Conservation (phyloP, 495 filamentous ascomycete genomes). For the Hypoxylon cercidicola region DNA sequence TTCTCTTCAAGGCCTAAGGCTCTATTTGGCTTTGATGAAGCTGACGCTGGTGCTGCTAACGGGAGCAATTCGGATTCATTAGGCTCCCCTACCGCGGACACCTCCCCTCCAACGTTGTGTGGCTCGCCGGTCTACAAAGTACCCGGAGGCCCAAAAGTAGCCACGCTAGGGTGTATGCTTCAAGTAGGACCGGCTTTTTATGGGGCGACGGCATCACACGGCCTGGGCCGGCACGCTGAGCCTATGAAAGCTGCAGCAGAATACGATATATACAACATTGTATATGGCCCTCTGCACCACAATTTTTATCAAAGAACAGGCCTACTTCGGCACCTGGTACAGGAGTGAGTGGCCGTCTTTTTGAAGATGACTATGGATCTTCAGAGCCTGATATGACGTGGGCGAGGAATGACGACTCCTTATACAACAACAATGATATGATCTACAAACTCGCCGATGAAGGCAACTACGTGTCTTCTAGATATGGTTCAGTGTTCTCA, state of each 20-base stretch:
- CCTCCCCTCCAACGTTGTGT: not conserved
- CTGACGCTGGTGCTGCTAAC: not conserved
- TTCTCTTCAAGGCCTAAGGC: not conserved
- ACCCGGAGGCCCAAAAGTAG: not conserved
- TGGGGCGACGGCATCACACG: slow-evolving; percentile 3
- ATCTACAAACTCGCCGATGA: too few species aligned
- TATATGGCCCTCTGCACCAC: not conserved
- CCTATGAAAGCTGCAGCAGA: not conserved
- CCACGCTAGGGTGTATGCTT: slow-evolving; percentile 4
- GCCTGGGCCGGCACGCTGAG: not conserved
- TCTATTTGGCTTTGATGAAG: not conserved
- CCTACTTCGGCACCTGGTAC: too few species aligned
- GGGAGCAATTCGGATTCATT: too few species aligned
- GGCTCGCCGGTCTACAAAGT: not conserved
- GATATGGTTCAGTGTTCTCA: too few species aligned
- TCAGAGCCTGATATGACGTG: too few species aligned
- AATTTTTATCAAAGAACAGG: too few species aligned
- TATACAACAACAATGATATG: too few species aligned
- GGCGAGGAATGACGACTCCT: too few species aligned
- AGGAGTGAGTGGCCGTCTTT: too few species aligned
- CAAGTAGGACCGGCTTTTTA: not conserved
- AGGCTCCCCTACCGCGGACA: not conserved
- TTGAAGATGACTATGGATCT: too few species aligned
- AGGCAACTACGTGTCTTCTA: not conserved
- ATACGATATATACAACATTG: not conserved